Conservation (phyloP, 768 basidiomycete genomes). For the Mycena rosella region DNA sequence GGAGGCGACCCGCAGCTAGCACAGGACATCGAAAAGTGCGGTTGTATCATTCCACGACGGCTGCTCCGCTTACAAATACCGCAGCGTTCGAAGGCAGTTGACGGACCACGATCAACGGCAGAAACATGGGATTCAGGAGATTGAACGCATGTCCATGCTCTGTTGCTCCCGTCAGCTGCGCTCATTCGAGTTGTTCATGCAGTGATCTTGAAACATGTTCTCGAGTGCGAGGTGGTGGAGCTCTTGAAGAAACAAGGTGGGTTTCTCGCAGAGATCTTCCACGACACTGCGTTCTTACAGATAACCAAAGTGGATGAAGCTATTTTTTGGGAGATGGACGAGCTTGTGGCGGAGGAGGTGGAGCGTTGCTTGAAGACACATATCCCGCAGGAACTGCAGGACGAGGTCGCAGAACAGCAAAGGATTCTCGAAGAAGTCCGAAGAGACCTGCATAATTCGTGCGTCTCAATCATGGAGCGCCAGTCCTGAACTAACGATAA, state of each 20-base stretch:
- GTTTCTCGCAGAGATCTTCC: neutral
- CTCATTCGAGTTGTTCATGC: neutral
- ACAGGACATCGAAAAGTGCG: constrained; percentile 58
- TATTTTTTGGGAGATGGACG: constrained; percentile 62
- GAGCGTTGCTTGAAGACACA: constrained; percentile 58
- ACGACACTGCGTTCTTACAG: neutral
- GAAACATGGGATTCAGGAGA: constrained; percentile 59
- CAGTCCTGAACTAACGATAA: neutral
- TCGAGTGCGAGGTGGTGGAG: constrained; percentile 58
- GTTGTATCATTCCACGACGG: neutral
- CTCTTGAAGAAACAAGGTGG: constrained; percentile 61
- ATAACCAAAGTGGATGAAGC: constrained; percentile 58
- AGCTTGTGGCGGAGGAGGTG: constrained; percentile 65
- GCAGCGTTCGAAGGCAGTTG: constrained; percentile 60
- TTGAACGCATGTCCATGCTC: constrained; percentile 55
- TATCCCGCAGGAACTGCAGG: constrained; percentile 62
- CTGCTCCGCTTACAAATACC: constrained; percentile 1
- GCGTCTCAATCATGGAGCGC: constrained; percentile 39
- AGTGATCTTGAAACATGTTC: constrained; percentile 63
- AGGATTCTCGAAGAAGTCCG: constrained; percentile 60
- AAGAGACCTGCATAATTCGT: constrained; percentile 69
- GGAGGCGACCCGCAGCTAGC: constrained; percentile 55
- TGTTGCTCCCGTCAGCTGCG: neutral
- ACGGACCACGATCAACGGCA: constrained; percentile 58
- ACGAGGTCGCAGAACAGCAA: constrained; percentile 60